Evolutionary conservation across 2,329 filamentous ascomycete genomes (phyloP).

Genomic region (Orbilia oligospora): DNA sequence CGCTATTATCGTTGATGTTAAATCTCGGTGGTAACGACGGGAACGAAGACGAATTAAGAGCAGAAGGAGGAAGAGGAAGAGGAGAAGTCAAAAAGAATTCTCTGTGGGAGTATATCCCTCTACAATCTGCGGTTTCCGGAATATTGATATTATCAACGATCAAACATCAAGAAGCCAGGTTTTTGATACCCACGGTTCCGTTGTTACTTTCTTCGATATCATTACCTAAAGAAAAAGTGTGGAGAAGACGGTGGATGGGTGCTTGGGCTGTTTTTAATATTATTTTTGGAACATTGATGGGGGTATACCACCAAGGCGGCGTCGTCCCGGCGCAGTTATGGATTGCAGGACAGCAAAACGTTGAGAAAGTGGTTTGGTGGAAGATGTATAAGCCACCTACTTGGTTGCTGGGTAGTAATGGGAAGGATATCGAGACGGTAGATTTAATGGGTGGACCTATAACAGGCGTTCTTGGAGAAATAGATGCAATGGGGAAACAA

Average conservation of each 20-base stretch:
- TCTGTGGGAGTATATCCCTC: slow-evolving; percentile 34
- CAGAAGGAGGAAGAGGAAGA: neutral
- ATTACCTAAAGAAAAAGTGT: slow-evolving; percentile 65
- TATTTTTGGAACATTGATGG: slow-evolving; percentile 70
- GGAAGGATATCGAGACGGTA: slow-evolving; percentile 65
- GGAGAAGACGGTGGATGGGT: slow-evolving; percentile 67
- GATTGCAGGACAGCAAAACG: slow-evolving; percentile 66
- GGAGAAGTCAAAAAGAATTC: slow-evolving; percentile 7
- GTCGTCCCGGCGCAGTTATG: slow-evolving; percentile 70
- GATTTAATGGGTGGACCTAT: slow-evolving; percentile 71
- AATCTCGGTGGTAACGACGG: neutral
- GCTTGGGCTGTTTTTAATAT: slow-evolving; percentile 71
- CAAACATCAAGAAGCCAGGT: slow-evolving; percentile 71
- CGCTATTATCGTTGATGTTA: slow-evolving; percentile 66
- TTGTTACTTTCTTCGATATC: slow-evolving; percentile 70
- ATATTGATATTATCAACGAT: slow-evolving; percentile 62
- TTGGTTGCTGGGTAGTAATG: slow-evolving; percentile 69
- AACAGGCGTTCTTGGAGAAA: slow-evolving; percentile 66
- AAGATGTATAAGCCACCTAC: slow-evolving; percentile 72
- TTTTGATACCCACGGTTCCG: slow-evolving; percentile 71
- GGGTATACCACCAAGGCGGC: slow-evolving; percentile 72
- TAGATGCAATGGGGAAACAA: slow-evolving; percentile 64
- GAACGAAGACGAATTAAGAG: slow-evolving; percentile 1
- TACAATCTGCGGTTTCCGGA: slow-evolving; percentile 63
- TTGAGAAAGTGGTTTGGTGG: slow-evolving; percentile 71